A percentile compares a stretch with the other conserved stretches of the same genome.
These are phyloP conservation scores for Apocynum venetum DNA, from an alignment of 257 asterid species.

Conservation along the genomic window DNA sequence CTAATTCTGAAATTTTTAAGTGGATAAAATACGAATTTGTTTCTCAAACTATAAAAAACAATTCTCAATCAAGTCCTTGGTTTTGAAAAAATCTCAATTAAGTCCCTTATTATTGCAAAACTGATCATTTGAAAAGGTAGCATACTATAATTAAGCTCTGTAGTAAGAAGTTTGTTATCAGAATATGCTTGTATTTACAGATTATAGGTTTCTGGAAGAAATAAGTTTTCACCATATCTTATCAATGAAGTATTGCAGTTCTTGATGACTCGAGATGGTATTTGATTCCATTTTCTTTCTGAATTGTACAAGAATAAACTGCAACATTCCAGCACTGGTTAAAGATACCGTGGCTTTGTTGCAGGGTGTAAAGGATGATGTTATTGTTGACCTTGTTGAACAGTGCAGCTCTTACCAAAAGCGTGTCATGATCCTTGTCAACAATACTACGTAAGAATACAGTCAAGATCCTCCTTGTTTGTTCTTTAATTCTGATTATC, in stretches of 20 bases:
- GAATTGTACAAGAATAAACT: not conserved
- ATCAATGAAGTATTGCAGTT: not conserved
- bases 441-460: conserved; percentile 66
- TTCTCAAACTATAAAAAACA: too few species aligned
- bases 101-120: too few species aligned
- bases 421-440: conserved; percentile 90
- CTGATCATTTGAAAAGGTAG: not conserved
- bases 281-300: not conserved
- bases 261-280: not conserved
- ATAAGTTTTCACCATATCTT: not conserved
- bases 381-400: conserved; percentile 87
- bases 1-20: not conserved
- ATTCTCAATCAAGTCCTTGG: too few species aligned
- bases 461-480: not conserved
- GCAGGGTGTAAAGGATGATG: conserved; percentile 83
- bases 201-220: not conserved
- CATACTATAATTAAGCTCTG: too few species aligned
- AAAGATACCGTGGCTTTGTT: not conserved
- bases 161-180: not conserved
- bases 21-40: too few species aligned
- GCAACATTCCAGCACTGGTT: not conserved
- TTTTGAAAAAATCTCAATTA: too few species aligned
- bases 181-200: not conserved
- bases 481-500: conserved; percentile 10
- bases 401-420: conserved; percentile 88